Conservation (phyloP, 2,329 filamentous ascomycete genomes). For the Plenodomus lindquistii region DNA sequence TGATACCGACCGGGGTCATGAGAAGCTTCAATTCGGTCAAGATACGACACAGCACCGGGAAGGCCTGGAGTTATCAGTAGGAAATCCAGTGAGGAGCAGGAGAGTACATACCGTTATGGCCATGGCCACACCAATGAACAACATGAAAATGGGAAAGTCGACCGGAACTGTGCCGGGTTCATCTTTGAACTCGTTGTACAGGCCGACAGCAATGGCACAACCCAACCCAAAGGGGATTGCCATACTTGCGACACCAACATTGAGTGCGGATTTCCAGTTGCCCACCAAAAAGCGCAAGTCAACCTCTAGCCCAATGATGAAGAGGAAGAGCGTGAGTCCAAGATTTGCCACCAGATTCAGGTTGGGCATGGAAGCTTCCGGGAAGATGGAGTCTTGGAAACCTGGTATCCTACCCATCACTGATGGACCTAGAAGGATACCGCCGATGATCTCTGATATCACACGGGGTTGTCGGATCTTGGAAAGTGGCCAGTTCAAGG, state of each 20-base stretch:
- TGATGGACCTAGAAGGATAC: conserved; percentile 82
- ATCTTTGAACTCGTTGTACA: conserved; percentile 73
- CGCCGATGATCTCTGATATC: conserved; percentile 84
- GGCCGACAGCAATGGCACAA: conserved; percentile 76
- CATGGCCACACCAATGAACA: conserved; percentile 91
- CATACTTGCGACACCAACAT: conserved; percentile 80
- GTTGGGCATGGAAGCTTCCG: conserved; percentile 71
- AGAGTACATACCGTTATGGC: conserved; percentile 72
- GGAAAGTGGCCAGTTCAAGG: conserved; percentile 76
- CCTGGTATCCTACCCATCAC: conserved; percentile 85
- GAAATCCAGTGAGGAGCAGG: no score
- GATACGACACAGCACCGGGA: conserved; percentile 92
- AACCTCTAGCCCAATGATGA: conserved; percentile 85
- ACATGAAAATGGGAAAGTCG: conserved; percentile 64
- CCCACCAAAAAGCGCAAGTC: conserved; percentile 75
- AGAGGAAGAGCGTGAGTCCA: conserved; percentile 82
- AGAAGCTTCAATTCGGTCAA: conserved; percentile 88
- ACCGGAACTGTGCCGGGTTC: conserved; percentile 62
- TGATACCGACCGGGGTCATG: conserved; percentile 79
- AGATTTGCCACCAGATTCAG: conserved; percentile 80
- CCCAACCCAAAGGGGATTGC: conserved; percentile 80
- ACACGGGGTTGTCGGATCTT: conserved; percentile 79
- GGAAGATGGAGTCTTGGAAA: conserved; percentile 78
- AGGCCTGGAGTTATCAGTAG: conserved; percentile 53
- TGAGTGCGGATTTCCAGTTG: conserved; percentile 80